A percentile compares a stretch with the other conserved stretches of the same genome.
These are phyloP conservation scores for Mollisiaceae sp. DNA, from an alignment of 2,329 filamentous ascomycete species.

Conservation along the genomic window DNA sequence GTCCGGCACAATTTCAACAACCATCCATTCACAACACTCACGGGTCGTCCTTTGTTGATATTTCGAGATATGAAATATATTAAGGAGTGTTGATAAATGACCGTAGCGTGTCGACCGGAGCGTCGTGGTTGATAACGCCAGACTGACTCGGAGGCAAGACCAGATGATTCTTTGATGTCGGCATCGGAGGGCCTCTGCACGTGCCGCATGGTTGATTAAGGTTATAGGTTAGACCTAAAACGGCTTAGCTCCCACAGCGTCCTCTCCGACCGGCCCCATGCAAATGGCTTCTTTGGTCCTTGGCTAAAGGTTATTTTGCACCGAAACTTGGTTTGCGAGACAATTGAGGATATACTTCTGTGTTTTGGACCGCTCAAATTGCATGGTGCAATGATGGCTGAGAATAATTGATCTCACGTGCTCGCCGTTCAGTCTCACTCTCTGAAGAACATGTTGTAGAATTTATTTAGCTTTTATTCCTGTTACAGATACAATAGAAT, in stretches of 20 bases:
- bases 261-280: background rate
- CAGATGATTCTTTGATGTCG: slow-evolving; percentile 7
- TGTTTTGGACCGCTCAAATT: background rate
- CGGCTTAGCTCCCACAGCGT: background rate
- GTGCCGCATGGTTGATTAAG: background rate
- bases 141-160: slow-evolving; percentile 13
- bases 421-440: background rate
- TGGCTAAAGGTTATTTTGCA: background rate
- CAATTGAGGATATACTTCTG: background rate
- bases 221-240: background rate
- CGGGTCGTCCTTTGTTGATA: background rate
- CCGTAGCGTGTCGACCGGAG: slow-evolving; percentile 10
- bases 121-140: slow-evolving; percentile 12
- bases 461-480: slow-evolving; percentile 24
- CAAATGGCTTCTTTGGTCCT: background rate
- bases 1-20: slow-evolving; percentile 8
- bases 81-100: slow-evolving; percentile 22
- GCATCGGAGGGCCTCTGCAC: background rate
- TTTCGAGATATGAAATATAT: slow-evolving; percentile 4
- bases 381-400: background rate
- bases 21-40: slow-evolving; percentile 1
- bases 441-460: background rate
- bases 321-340: background rate
- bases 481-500: slow-evolving; percentile 23
- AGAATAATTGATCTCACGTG: background rate